A percentile compares a stretch with the other conserved stretches of the same genome.
Conservation (phyloP, 2,329 filamentous ascomycete species). For the Lecanicillium sp. region DNA sequence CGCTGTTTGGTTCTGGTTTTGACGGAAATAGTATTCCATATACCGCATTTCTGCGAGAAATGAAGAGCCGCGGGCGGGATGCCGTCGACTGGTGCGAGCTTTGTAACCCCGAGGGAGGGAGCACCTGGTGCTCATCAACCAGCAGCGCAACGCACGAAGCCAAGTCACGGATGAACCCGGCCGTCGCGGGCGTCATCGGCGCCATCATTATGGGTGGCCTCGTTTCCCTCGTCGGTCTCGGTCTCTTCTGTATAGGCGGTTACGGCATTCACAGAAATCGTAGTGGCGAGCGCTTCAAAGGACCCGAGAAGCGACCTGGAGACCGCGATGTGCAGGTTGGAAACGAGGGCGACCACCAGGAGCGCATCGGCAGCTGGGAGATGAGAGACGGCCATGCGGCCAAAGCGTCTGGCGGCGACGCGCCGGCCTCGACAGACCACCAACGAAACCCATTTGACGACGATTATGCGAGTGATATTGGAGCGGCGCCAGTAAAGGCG, state of each 20-base stretch:
- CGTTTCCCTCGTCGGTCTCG: constrained; percentile 23
- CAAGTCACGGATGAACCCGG: constrained; percentile 20
- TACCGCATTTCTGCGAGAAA: constrained; percentile 27
- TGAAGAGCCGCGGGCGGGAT: constrained; percentile 27
- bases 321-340: constrained; percentile 36
- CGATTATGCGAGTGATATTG: constrained; percentile 27
- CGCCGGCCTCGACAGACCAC: constrained; percentile 13
- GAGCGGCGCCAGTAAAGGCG: constrained; percentile 27
- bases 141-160: constrained; percentile 1
- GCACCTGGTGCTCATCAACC: constrained; percentile 29
- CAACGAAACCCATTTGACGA: constrained; percentile 18
- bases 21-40: constrained; percentile 27
- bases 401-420: constrained; percentile 12
- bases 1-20: constrained; percentile 31
- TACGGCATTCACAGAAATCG: constrained; percentile 21
- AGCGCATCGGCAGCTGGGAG: constrained; percentile 44
- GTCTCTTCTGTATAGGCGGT: constrained; percentile 24
- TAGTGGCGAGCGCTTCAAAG: constrained; percentile 29
- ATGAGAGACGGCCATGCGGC: constrained; percentile 21
- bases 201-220: constrained; percentile 31
- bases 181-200: constrained; percentile 39
- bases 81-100: constrained; percentile 34
- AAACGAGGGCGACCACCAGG: constrained; percentile 31
- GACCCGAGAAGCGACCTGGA: constrained; percentile 33
- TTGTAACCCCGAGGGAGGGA: constrained; percentile 24